These are phyloP conservation scores for Leccinum barrowsii DNA, from an alignment of 768 basidiomycete species.

Conservation along the genomic window DNA sequence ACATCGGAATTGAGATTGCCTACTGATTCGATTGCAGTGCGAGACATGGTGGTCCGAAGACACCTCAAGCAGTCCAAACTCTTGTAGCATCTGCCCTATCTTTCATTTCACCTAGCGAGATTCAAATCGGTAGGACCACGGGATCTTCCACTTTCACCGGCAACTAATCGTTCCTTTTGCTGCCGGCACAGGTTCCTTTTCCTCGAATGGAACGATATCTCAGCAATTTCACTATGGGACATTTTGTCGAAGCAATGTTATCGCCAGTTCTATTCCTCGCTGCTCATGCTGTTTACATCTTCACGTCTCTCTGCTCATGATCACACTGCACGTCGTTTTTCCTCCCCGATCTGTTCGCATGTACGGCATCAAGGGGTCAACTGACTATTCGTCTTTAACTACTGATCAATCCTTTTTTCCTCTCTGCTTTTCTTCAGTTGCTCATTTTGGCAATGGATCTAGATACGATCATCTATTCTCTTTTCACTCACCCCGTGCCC, in stretches of 20 bases:
- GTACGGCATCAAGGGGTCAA: not conserved
- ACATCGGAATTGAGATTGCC: not conserved
- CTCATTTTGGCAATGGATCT: not conserved
- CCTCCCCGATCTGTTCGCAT: not conserved
- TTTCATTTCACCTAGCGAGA: not conserved
- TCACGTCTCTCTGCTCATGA: constrained; percentile 4
- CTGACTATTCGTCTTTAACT: not conserved
- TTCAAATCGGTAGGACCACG: constrained; percentile 8
- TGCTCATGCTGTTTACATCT: constrained; percentile 5
- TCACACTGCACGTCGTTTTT: not conserved
- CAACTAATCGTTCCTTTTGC: constrained; percentile 1
- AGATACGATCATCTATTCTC: not conserved
- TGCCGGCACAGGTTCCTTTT: constrained; percentile 3
- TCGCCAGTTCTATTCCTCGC: constrained; percentile 10
- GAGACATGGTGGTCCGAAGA: constrained; percentile 79
- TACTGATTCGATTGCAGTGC: constrained; percentile 41
- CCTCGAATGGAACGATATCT: not conserved
- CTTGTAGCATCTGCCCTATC: constrained; percentile 36
- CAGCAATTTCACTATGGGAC: constrained; percentile 5
- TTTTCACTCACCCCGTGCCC: not conserved
- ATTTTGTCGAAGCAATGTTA: constrained; percentile 13
- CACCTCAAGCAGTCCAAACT: constrained; percentile 72
- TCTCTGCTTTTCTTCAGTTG: not conserved
- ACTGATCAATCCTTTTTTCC: not conserved
- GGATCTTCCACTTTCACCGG: not conserved